Evolutionary conservation across 148 eudicot genomes (phyloP).

Genomic region (Fagopyrum esculentum): DNA sequence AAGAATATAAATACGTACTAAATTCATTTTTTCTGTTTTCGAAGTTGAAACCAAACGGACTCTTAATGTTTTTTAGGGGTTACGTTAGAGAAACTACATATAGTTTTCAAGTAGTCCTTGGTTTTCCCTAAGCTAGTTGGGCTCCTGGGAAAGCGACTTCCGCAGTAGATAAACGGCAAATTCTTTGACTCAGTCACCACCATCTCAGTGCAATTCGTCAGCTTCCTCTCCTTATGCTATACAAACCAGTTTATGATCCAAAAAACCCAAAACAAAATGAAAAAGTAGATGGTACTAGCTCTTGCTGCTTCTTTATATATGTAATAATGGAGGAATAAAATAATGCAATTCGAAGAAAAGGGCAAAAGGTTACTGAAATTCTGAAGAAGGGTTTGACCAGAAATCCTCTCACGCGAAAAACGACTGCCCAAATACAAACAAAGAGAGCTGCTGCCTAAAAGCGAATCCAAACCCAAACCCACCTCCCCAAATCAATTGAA

Average conservation of each 20-base stretch:
- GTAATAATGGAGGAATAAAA: neutral
- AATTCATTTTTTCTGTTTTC: too few relatives aligned
- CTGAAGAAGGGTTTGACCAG: slow-evolving; percentile 1
- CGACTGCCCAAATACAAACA: neutral
- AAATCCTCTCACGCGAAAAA: neutral
- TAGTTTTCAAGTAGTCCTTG: too few relatives aligned
- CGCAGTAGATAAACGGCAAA: neutral
- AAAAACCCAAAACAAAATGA: neutral
- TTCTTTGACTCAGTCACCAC: neutral
- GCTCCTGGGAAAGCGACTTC: neutral
- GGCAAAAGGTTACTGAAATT: neutral
- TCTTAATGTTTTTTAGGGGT: too few relatives aligned
- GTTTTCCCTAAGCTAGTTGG: too few relatives aligned
- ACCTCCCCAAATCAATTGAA: neutral
- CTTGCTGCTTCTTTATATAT: neutral
- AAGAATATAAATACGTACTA: too few relatives aligned
- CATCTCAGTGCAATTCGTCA: neutral
- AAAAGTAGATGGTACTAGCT: neutral
- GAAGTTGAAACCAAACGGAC: too few relatives aligned
- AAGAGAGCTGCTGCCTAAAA: neutral
- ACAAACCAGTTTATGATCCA: neutral
- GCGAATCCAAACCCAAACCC: neutral
- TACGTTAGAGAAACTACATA: too few relatives aligned
- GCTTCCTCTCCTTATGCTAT: neutral
- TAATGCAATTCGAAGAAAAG: neutral